phyloP scores from a whole-genome alignment of 176 grass and related monocot species.

The Avena atlantica region DNA sequence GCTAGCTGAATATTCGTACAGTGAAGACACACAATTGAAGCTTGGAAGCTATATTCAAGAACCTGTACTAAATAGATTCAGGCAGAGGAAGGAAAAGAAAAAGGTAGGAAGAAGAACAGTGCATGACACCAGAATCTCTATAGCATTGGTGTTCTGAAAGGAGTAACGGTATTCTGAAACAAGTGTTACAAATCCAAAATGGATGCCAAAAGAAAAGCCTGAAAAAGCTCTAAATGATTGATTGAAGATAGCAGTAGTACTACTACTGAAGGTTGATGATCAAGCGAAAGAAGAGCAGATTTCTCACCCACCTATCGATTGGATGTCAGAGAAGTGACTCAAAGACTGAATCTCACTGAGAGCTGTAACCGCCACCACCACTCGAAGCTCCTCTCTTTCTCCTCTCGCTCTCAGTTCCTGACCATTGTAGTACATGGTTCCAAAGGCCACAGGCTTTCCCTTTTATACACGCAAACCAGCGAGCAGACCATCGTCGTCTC shows the following conservation, averaged over 20 bases:
- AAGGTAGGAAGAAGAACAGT: not conserved
- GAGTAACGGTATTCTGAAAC: slow-evolving; percentile 21
- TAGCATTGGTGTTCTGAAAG: slow-evolving; percentile 16
- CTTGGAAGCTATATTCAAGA: not conserved
- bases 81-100: not conserved
- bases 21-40: not conserved
- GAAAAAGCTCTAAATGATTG: slow-evolving; percentile 57
- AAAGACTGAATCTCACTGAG: slow-evolving; percentile 43
- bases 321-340: slow-evolving; percentile 61
- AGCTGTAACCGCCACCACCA: slow-evolving; percentile 32
- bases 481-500: slow-evolving; percentile 11
- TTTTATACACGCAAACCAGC: slow-evolving; percentile 49
- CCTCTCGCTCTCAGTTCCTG: slow-evolving; percentile 38
- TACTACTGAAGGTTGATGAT: slow-evolving; percentile 39
- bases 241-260: slow-evolving; percentile 25
- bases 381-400: slow-evolving; percentile 21
- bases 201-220: not conserved
- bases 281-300: slow-evolving; percentile 24
- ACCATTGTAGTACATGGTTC: slow-evolving; percentile 57
- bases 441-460: slow-evolving; percentile 58
- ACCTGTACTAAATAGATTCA: not conserved
- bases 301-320: slow-evolving; percentile 43
- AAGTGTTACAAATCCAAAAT: not conserved
- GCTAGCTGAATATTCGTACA: slow-evolving; percentile 17
- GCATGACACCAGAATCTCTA: slow-evolving; percentile 16